Conservation (phyloP, 2,329 filamentous ascomycete species). For the Cordyceps cicadae region DNA sequence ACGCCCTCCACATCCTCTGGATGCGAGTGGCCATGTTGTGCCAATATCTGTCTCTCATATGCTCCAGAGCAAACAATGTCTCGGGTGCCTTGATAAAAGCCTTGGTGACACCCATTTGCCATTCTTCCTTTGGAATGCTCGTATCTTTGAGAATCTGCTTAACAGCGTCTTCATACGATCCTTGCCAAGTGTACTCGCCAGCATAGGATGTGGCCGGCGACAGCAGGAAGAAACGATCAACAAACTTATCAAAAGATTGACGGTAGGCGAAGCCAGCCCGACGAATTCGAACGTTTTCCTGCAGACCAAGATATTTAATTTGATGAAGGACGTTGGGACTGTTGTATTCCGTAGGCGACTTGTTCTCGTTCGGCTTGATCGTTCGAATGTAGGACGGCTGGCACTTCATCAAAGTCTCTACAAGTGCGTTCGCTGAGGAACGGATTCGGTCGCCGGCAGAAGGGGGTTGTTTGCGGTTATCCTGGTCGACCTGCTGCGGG, state of each 20-base stretch:
- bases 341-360: constrained; percentile 90
- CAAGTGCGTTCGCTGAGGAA: constrained; percentile 85
- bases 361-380: constrained; percentile 99
- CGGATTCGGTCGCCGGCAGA: constrained; percentile 97
- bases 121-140: constrained; percentile 89
- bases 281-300: constrained; percentile 96
- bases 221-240: constrained; percentile 91
- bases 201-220: constrained; percentile 94
- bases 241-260: constrained; percentile 96
- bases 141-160: constrained; percentile 94
- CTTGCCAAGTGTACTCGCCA: constrained; percentile 93
- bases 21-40: constrained; percentile 99
- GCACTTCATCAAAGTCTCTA: constrained; percentile 93
- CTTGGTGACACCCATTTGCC: constrained; percentile 94
- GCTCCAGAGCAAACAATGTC: constrained; percentile 90
- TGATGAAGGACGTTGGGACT: constrained; percentile 89
- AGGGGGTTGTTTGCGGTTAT: constrained; percentile 88
- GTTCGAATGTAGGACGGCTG: constrained; percentile 97
- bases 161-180: constrained; percentile 77
- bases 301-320: constrained; percentile 97
- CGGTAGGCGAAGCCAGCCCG: constrained; percentile 94
- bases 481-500: constrained; percentile 86
- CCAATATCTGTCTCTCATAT: constrained; percentile 97
- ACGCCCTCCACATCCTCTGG: constrained; percentile 94
- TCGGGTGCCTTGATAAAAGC: constrained; percentile 98